Conservation (phyloP, 306 rosid species). For the Biancaea sappan region DNA sequence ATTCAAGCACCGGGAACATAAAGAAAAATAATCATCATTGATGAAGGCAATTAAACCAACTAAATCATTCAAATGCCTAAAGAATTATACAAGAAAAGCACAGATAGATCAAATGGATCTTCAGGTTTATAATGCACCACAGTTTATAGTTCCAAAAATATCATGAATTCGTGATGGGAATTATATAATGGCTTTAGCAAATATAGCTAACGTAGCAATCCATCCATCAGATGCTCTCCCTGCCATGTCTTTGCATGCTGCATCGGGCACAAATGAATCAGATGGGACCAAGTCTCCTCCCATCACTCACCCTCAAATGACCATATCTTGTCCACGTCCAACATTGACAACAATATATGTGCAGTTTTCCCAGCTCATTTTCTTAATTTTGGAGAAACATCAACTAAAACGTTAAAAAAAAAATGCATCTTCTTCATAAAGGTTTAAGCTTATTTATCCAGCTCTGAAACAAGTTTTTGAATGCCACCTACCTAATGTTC, state of each 20-base stretch:
- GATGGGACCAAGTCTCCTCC: neutral
- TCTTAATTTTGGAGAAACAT: neutral
- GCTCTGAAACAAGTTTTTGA: neutral
- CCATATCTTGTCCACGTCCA: neutral
- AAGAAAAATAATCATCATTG: slow-evolving; percentile 3
- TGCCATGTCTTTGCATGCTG: neutral
- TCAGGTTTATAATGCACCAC: neutral
- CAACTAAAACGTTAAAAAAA: neutral
- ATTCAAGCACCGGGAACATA: slow-evolving; percentile 18
- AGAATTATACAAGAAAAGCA: neutral
- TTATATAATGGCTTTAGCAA: neutral
- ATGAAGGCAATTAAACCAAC: neutral
- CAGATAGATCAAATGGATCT: neutral
- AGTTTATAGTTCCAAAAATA: neutral
- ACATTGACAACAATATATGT: neutral
- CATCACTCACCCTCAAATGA: neutral
- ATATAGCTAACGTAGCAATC: neutral
- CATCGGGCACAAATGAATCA: neutral
- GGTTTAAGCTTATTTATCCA: neutral
- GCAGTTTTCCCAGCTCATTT: neutral
- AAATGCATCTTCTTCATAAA: no score
- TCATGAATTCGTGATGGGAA: neutral
- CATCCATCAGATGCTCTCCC: neutral
- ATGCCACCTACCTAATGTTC: neutral
- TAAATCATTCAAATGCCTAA: neutral